Percentiles rank a stretch among this genome's conserved stretches.
Conservation (phyloP, 1,139 yeast genomes). For the Torulaspora pretoriensis region DNA sequence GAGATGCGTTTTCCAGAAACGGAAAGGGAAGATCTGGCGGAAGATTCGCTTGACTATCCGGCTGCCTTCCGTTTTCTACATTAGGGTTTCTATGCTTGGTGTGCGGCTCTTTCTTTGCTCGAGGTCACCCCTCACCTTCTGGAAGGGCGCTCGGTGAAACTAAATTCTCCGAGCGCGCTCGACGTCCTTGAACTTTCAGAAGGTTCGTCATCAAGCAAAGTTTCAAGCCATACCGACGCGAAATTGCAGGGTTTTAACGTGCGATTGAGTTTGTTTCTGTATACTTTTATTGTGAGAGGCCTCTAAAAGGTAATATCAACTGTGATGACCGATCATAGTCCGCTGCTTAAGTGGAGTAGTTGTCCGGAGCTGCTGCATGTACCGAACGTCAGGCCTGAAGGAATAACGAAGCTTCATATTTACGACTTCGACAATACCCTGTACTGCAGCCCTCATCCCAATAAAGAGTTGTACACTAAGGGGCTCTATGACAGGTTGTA, state of each 20-base stretch:
- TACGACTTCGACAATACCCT: constrained; percentile 49
- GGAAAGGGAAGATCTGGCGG: neutral
- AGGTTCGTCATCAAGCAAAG: neutral
- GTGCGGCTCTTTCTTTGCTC: neutral
- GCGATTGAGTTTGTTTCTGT: too few species aligned
- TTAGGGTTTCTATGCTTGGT: neutral
- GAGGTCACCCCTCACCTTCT: neutral
- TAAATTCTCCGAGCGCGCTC: neutral
- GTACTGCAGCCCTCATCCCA: constrained; percentile 44
- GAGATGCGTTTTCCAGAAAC: neutral
- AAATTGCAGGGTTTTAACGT: neutral
- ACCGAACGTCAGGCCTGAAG: constrained; percentile 13
- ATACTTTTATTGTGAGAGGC: neutral
- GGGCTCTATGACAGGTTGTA: constrained; percentile 26
- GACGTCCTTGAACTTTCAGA: neutral
- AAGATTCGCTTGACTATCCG: neutral
- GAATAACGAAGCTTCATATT: constrained; percentile 38
- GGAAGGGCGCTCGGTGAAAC: neutral
- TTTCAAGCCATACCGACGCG: neutral
- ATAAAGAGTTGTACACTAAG: constrained; percentile 38
- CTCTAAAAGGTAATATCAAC: neutral
- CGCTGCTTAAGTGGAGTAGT: constrained; percentile 28
- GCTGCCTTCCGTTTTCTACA: neutral
- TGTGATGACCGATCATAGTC: constrained; percentile 6
- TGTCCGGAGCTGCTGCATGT: constrained; percentile 19